Percentiles rank a stretch among this genome's conserved stretches.
Evolutionary conservation across 805 yeast genomes (phyloP).

Genomic region (Grigorovia transvaalensis): DNA sequence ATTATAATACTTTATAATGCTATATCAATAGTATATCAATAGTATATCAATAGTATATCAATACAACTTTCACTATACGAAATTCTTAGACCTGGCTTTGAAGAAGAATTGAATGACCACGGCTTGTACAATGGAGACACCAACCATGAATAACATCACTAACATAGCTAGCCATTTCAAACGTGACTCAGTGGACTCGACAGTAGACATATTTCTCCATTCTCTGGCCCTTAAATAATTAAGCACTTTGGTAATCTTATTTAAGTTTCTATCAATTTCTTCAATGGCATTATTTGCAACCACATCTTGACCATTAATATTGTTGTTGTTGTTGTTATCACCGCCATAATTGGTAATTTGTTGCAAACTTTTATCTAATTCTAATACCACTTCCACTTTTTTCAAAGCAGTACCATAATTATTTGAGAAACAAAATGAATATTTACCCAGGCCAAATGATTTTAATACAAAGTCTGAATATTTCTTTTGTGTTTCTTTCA

Average conservation of each 20-base stretch:
- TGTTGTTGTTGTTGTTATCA: no score
- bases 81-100: constrained; percentile 37
- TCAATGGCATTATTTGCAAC: constrained; percentile 45
- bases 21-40: no score
- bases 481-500: constrained; percentile 45
- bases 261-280: constrained; percentile 49
- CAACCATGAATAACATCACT: constrained; percentile 64
- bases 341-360: constrained; percentile 15
- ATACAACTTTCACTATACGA: constrained; percentile 14
- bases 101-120: constrained; percentile 76
- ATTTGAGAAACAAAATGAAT: constrained; percentile 56
- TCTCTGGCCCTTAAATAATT: constrained; percentile 92
- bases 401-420: constrained; percentile 55
- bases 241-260: constrained; percentile 49
- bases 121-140: constrained; percentile 68
- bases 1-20: no score
- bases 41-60: no score
- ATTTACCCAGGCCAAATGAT: constrained; percentile 51
- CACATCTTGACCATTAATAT: constrained; percentile 34
- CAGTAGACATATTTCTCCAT: constrained; percentile 92
- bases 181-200: constrained; percentile 66
- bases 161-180: constrained; percentile 65
- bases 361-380: constrained; percentile 34
- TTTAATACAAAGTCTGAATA: constrained; percentile 52
- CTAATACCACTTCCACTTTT: constrained; percentile 53